phyloP scores from a whole-genome alignment of 2,329 filamentous ascomycete species.

The Calonectria pteridis region DNA sequence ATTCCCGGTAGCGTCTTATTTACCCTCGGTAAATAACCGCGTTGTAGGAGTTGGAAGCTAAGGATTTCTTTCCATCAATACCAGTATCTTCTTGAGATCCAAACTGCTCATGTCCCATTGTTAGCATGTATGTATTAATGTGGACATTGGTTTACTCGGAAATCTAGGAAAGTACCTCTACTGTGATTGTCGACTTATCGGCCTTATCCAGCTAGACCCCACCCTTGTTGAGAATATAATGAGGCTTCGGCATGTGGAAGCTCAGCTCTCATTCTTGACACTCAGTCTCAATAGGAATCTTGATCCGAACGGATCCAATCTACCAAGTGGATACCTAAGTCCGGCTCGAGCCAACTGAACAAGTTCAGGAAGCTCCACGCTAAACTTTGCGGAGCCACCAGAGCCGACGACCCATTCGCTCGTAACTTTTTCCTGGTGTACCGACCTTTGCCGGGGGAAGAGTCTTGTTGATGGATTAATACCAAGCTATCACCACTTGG shows the following conservation, averaged over 20 bases:
- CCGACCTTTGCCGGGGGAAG: constrained; percentile 2
- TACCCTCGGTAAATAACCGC: not conserved
- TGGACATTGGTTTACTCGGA: not conserved
- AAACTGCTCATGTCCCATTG: not conserved
- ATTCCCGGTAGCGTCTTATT: not conserved
- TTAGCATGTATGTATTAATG: not conserved
- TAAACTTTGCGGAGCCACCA: constrained; percentile 32
- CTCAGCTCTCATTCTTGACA: not conserved
- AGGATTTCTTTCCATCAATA: not conserved
- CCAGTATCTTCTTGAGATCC: not conserved
- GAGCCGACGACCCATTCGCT: not conserved
- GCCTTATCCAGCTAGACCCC: not conserved
- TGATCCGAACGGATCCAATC: not conserved
- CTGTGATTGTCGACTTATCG: not conserved
- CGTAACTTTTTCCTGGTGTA: constrained; percentile 7
- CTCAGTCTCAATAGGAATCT: not conserved
- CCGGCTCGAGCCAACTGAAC: not conserved
- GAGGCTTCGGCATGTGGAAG: not conserved
- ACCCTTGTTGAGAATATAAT: not conserved
- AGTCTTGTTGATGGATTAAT: not conserved
- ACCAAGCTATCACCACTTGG: not conserved
- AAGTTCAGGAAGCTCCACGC: not conserved
- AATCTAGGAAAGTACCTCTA: not conserved
- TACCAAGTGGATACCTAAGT: not conserved
- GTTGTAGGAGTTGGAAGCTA: not conserved